phyloP scores from a whole-genome alignment of 345 rosid species.

The Excoecaria agallocha region DNA sequence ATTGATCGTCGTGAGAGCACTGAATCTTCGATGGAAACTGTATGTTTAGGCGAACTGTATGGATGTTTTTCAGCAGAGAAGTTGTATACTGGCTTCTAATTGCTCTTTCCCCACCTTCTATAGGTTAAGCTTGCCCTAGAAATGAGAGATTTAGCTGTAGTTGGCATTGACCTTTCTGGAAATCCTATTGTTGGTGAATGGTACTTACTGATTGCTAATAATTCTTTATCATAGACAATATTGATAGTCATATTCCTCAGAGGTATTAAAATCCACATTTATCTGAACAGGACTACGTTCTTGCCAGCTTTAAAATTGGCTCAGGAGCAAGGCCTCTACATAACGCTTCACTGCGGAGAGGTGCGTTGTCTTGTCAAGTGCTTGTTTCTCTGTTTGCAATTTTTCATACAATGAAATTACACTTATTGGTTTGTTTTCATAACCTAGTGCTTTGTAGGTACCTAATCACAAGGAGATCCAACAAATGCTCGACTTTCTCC shows the following conservation, averaged over 20 bases:
- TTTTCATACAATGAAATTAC: conserved; percentile 18
- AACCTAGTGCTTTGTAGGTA: conserved; percentile 79
- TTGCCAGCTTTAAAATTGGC: conserved; percentile 79
- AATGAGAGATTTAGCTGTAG: conserved; percentile 71
- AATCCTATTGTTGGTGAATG: conserved; percentile 87
- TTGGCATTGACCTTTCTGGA: conserved; percentile 96
- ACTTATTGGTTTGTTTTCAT: conserved; percentile 33
- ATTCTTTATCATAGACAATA: background rate
- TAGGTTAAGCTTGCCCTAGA: conserved; percentile 90
- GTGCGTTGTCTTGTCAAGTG: conserved; percentile 37
- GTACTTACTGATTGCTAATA: conserved; percentile 31
- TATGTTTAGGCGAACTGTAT: conserved; percentile 33
- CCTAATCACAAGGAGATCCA: conserved; percentile 76
- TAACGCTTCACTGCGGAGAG: conserved; percentile 98
- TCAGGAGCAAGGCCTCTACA: conserved; percentile 62
- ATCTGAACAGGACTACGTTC: conserved; percentile 62
- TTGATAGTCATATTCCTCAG: background rate
- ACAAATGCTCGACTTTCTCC: conserved; percentile 79
- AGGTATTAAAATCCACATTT: conserved; percentile 12
- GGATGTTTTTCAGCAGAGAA: background rate
- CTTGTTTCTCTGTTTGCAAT: background rate
- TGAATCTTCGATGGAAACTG: conserved; percentile 89
- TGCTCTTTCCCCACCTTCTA: conserved; percentile 4
- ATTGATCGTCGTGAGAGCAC: conserved; percentile 92
- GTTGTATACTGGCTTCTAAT: conserved; percentile 15